Conservation (phyloP, 768 basidiomycete genomes). For the Artomyces pyxidatus region DNA sequence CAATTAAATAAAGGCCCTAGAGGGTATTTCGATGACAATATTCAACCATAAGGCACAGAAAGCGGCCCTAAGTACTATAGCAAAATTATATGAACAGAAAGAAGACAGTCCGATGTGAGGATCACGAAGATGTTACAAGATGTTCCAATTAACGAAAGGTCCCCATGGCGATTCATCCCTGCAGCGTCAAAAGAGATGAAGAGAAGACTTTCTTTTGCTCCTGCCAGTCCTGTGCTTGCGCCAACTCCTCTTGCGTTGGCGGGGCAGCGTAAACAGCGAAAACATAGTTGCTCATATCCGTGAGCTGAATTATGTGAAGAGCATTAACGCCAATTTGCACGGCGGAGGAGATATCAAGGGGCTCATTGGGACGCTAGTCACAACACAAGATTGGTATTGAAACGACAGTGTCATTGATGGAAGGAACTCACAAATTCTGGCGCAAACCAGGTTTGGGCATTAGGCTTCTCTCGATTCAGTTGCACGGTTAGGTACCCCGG, state of each 20-base stretch:
- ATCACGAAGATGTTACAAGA: too few species aligned
- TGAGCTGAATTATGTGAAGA: conserved; percentile 8
- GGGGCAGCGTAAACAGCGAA: conserved; percentile 7
- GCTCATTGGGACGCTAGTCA: neutral
- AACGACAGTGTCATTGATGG: neutral
- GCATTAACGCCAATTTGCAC: conserved; percentile 9
- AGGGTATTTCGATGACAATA: too few species aligned
- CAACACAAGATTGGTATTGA: neutral
- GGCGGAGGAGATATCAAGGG: conserved; percentile 8
- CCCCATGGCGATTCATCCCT: too few species aligned
- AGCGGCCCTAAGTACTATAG: too few species aligned
- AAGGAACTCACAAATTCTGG: conserved; percentile 7
- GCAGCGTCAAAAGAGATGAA: too few species aligned
- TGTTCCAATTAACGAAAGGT: too few species aligned
- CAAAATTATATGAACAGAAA: too few species aligned
- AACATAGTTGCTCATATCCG: conserved; percentile 6
- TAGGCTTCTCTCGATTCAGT: conserved; percentile 5
- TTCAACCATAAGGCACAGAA: too few species aligned
- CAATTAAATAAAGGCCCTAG: too few species aligned
- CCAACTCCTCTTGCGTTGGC: neutral
- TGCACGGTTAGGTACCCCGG: conserved; percentile 8
- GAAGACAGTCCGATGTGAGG: too few species aligned
- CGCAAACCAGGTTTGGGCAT: conserved; percentile 6
- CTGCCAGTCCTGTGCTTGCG: conserved; percentile 1
- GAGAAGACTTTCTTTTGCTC: conserved; percentile 2